Evolutionary conservation across 805 yeast species (phyloP).

Genomic region (Ogataea naganishii): DNA sequence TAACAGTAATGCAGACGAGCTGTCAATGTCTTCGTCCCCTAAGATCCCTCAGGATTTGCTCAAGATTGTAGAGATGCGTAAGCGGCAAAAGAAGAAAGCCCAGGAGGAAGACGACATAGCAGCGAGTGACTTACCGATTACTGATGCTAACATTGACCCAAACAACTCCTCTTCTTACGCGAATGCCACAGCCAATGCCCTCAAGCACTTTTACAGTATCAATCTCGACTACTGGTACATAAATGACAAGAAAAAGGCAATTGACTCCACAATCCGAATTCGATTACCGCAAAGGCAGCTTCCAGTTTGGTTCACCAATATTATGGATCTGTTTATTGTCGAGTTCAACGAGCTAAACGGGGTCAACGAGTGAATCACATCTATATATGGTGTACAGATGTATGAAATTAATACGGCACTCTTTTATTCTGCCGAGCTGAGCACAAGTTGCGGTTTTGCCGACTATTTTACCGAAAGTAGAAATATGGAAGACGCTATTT

Average conservation of each 20-base stretch:
- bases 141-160: background rate
- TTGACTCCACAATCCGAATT: constrained; percentile 27
- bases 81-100: constrained; percentile 24
- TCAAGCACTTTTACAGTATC: constrained; percentile 32
- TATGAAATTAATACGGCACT: too few species aligned
- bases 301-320: constrained; percentile 69
- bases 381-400: too few species aligned
- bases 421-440: too few species aligned
- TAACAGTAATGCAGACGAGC: constrained; percentile 4
- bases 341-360: constrained; percentile 8
- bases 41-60: constrained; percentile 58
- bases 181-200: constrained; percentile 3
- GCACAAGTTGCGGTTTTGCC: too few species aligned
- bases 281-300: constrained; percentile 55
- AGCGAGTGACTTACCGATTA: constrained; percentile 11
- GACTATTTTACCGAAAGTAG: too few species aligned
- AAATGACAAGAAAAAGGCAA: constrained; percentile 26
- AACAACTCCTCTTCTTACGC: constrained; percentile 1
- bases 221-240: constrained; percentile 17
- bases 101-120: constrained; percentile 20
- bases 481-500: too few species aligned
- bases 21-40: constrained; percentile 56
- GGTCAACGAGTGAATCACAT: too few species aligned
- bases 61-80: constrained; percentile 42
- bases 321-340: constrained; percentile 61